Evolutionary conservation across 2,329 filamentous ascomycete species (phyloP).

Genomic region (Phialophora chinensis): DNA sequence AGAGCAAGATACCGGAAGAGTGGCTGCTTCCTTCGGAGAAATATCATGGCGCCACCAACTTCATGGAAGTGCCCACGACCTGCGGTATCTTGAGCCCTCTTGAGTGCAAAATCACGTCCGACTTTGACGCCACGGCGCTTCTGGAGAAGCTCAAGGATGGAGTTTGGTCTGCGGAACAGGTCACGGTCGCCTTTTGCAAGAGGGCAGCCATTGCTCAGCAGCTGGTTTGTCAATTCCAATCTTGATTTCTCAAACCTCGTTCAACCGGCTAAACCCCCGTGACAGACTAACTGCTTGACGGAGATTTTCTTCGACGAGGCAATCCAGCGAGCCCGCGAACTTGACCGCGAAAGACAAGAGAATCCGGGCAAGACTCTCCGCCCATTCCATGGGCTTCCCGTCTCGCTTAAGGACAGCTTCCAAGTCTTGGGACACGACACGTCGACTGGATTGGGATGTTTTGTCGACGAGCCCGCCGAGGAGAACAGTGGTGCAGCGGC

Average conservation of each 20-base stretch:
- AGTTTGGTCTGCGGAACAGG: slow-evolving; percentile 38
- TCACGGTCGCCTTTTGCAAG: slow-evolving; percentile 52
- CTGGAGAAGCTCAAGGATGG: slow-evolving; percentile 43
- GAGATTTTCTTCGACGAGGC: slow-evolving; percentile 58
- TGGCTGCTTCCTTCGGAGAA: slow-evolving; percentile 38
- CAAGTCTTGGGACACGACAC: slow-evolving; percentile 42
- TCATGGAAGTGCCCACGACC: slow-evolving; percentile 46
- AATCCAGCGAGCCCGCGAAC: slow-evolving; percentile 61
- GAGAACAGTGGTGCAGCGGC: slow-evolving; percentile 37
- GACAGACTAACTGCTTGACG: slow-evolving; percentile 32
- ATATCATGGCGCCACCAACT: slow-evolving; percentile 36
- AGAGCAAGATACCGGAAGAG: slow-evolving; percentile 37
- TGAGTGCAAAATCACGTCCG: slow-evolving; percentile 57
- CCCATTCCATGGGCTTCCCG: slow-evolving; percentile 30
- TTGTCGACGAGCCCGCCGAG: slow-evolving; percentile 37
- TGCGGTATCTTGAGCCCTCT: slow-evolving; percentile 53
- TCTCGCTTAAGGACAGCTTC: slow-evolving; percentile 39
- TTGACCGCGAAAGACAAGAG: slow-evolving; percentile 55
- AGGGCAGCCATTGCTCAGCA: slow-evolving; percentile 50
- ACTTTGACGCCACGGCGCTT: slow-evolving; percentile 51
- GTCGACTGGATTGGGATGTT: slow-evolving; percentile 41
- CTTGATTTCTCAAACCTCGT: not conserved
- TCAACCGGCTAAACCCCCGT: not conserved
- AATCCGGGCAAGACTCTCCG: slow-evolving; percentile 52
- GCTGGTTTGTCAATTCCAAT: slow-evolving; percentile 57